Evolutionary conservation across 31 red algal species (phyloP).

Genomic region (Odonthalia washingtoniensis): DNA sequence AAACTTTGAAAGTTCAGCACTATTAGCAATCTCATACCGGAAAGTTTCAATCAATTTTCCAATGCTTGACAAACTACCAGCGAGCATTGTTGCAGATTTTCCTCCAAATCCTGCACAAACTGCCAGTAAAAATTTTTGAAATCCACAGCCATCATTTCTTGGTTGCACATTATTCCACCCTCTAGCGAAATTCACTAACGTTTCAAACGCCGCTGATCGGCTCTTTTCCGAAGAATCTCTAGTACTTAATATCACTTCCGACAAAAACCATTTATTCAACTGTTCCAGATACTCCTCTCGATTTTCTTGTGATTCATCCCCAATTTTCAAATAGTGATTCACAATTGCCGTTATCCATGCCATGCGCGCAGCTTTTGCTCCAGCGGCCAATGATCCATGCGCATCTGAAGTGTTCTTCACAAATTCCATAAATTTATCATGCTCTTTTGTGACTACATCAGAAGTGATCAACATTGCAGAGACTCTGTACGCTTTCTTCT

Average conservation of each 20-base stretch:
- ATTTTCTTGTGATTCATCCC: background rate
- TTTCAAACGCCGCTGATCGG: constrained; percentile 61
- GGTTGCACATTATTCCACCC: constrained; percentile 38
- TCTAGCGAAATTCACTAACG: constrained; percentile 65
- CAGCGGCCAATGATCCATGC: constrained; percentile 52
- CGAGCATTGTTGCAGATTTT: constrained; percentile 71
- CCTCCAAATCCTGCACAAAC: constrained; percentile 77
- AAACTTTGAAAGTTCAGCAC: constrained; percentile 30
- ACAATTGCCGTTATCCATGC: constrained; percentile 55
- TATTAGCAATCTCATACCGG: constrained; percentile 53
- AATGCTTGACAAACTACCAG: constrained; percentile 68
- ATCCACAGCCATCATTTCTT: constrained; percentile 41
- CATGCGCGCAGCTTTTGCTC: constrained; percentile 65
- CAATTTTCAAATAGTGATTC: constrained; percentile 31
- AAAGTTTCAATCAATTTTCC: constrained; percentile 72
- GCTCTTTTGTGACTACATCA: background rate
- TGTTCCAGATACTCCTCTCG: constrained; percentile 37
- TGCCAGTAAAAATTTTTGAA: constrained; percentile 54
- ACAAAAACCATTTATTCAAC: constrained; percentile 55
- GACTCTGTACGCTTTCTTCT: constrained; percentile 84
- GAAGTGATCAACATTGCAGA: constrained; percentile 55
- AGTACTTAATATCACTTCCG: constrained; percentile 74
- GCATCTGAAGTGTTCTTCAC: constrained; percentile 52
- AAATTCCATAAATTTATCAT: constrained; percentile 33
- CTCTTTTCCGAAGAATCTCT: constrained; percentile 76